Evolutionary conservation across 1,139 yeast genomes (phyloP), one percentile per base, ranked within the genome.

Genomic region (Petasospora rhodanensis): DNA sequence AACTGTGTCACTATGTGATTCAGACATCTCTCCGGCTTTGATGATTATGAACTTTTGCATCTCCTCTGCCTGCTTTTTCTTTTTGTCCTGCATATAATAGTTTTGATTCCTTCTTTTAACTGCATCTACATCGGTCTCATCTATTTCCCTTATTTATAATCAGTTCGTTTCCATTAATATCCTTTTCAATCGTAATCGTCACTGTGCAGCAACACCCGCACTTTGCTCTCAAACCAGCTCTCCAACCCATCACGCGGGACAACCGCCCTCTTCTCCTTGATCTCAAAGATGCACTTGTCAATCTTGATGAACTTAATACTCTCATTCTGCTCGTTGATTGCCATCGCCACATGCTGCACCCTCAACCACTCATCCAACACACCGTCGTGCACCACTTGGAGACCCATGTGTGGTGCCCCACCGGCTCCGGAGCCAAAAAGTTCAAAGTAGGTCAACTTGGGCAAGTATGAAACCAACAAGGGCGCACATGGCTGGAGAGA

Each of bases 361-460:
- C 73, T 64, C 41, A 64, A 62, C 80, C 81, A 76, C 37, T 70
- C 72, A 48, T 75, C 80, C 44, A 66, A 66, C 3, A 76, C 60
- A 3, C 73, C 72, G 4, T 77, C 77, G 47, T 73, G 74, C 4
- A 63, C 58, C 57, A 68, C 70, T 12, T 73, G 77, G 17, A 71
- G 51, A 0, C 79, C 81, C 58, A 74, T 62, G 49, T 73, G 75
- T 6, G 74, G 74, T 0, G 70, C 61, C 1, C 77, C 78, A 4
- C 76, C 76, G 0, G 79, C 69, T 16, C 66, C 64, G 14, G 64
- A 52, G 1, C 79, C 80, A 39, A 69, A 64, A 2, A 75, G 52
- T 48, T 71, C 73, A n/a, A 75, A 48, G 26, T 51, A 59, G 16
- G 45, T 42, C 28, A 76, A 49, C 0, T 44, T 40, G 1, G 61